Base-by-base conservation (phyloP, 2,329 filamentous ascomycete genomes). In the Monosporascus sp. region DNA sequence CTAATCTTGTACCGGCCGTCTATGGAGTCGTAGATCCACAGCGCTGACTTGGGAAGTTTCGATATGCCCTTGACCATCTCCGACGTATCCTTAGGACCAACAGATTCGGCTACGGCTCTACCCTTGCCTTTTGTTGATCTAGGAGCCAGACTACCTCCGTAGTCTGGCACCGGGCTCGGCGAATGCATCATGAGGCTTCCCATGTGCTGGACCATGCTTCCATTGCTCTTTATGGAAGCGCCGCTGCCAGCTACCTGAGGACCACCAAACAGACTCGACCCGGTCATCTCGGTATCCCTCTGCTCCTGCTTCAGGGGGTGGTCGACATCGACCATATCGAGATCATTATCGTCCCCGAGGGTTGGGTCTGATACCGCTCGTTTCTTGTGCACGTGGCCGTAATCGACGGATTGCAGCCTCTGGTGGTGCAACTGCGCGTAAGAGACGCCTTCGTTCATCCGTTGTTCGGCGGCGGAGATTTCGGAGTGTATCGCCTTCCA, bases 401-500 rank as follows among this genome's bases (percentile, higher is more conserved):
- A 74, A 38, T 78, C 73, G 31, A 71, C 69, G 14, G 75, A 74
- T 38, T 66, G 65, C 0, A 74, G 66, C 41, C 71, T 69, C 51
- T 79, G 74, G 44, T 76, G 68, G 26, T 74, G 71, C 26, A 67
- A 64, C 31, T 74, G 67, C 45, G 72, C 71, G 43, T 65, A 65
- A 20, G 68, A 67, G 24, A 72, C 58, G 17, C 70, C 72, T 22
- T 74, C 70, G 63, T 81, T 84, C 60, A 80, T 72, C 43, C 76
- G 76, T 44, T 80, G 77, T 68, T 95, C 89, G 59, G 84, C 91
- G 2, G 75, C 71, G 41, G 75, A 73, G 27, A 96, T 83, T 60
- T 91, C 88, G 9, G 76, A 72, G 7, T 74, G 71, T 57, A 92
- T 78, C 7, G 88, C 81, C 59, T 85, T 85, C 89, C 94, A 99